Conservation (phyloP, 2,329 filamentous ascomycete species). For the Verticillium klebahnii region DNA sequence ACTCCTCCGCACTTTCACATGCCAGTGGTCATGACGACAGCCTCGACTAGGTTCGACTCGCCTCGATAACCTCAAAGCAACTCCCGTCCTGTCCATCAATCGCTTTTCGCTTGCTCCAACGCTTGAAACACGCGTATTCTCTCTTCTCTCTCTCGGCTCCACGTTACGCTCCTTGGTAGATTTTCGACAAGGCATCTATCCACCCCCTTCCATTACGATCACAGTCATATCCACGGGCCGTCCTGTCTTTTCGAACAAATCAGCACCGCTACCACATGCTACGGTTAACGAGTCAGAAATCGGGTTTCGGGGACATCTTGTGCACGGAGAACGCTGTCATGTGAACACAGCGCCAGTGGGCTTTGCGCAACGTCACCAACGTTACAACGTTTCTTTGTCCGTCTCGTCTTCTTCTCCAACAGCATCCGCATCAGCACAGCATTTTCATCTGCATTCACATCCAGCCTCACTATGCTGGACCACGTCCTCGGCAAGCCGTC, state of each 20-base stretch:
- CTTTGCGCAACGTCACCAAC: neutral
- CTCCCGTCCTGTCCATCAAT: neutral
- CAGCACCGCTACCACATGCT: neutral
- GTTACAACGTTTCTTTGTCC: neutral
- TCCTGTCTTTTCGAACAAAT: neutral
- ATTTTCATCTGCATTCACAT: neutral
- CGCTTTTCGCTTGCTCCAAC: neutral
- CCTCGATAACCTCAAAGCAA: neutral
- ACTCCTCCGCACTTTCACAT: slow-evolving; percentile 5
- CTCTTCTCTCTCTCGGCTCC: neutral
- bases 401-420: neutral
- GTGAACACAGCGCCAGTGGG: neutral
- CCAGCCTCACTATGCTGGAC: slow-evolving; percentile 57
- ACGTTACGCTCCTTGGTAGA: neutral
- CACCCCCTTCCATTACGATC: too few species aligned
- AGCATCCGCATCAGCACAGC: neutral
- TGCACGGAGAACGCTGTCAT: neutral
- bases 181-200: neutral
- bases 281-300: neutral
- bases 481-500: slow-evolving; percentile 91
- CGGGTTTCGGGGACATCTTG: neutral
- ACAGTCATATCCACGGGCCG: neutral
- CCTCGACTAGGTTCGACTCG: neutral
- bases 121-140: neutral
- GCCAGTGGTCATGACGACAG: neutral